Evolutionary conservation across 257 asterid species (phyloP).

Genomic region (Gentiana straminea): DNA sequence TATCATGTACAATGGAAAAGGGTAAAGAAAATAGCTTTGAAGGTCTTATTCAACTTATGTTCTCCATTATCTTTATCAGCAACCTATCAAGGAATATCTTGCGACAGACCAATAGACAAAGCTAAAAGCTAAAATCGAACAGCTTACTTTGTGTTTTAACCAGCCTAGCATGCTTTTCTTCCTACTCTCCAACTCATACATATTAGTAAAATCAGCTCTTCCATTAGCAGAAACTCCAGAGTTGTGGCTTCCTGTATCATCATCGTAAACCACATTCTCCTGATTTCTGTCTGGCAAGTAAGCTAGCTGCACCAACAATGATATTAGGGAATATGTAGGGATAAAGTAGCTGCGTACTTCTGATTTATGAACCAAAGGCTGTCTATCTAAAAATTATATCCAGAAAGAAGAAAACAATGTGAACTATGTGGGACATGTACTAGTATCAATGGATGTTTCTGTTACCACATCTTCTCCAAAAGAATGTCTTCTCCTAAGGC

Average conservation of each 20-base stretch:
- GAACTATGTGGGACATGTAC: not conserved
- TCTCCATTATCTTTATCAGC: too few relatives aligned
- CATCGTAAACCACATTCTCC: slow-evolving; percentile 35
- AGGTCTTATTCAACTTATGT: too few relatives aligned
- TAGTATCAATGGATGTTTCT: not conserved
- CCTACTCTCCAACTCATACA: slow-evolving; percentile 48
- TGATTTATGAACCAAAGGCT: too few relatives aligned
- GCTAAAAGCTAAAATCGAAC: slow-evolving; percentile 1
- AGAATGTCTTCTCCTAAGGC: slow-evolving; percentile 70
- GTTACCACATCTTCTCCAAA: slow-evolving; percentile 85
- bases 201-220: slow-evolving; percentile 35
- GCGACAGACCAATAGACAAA: slow-evolving; percentile 1
- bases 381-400: too few relatives aligned
- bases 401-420: not conserved
- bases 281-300: slow-evolving; percentile 82
- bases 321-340: slow-evolving; percentile 8
- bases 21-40: too few relatives aligned
- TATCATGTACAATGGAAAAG: too few relatives aligned
- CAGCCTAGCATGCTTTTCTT: slow-evolving; percentile 78
- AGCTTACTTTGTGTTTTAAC: slow-evolving; percentile 64
- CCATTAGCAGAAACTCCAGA: slow-evolving; percentile 47
- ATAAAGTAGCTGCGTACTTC: too few relatives aligned
- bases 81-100: too few relatives aligned
- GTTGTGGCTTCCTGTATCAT: slow-evolving; percentile 53
- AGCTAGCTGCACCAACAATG: slow-evolving; percentile 53